Evolutionary conservation across 2,329 filamentous ascomycete genomes (phyloP).

Genomic region (Aspergillus tanneri): DNA sequence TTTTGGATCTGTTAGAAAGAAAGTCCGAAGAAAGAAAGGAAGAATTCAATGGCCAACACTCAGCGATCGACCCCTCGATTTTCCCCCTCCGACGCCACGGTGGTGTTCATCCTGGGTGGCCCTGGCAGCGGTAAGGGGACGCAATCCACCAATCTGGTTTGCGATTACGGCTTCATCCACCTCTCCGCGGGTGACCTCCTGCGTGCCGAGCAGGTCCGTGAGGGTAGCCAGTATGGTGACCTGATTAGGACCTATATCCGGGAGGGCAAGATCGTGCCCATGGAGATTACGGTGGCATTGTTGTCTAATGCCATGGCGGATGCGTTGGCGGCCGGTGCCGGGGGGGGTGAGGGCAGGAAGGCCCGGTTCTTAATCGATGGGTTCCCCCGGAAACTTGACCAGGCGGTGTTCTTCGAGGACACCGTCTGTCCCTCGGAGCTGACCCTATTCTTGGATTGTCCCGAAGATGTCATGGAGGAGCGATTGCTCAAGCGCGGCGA

Average conservation of each 20-base stretch:
- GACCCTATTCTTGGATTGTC: slow-evolving; percentile 92
- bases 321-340: slow-evolving; percentile 55
- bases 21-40: neutral
- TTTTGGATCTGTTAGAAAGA: too few relatives aligned
- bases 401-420: slow-evolving; percentile 90
- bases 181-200: slow-evolving; percentile 91
- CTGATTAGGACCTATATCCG: slow-evolving; percentile 93
- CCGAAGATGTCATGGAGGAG: slow-evolving; percentile 82
- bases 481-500: slow-evolving; percentile 84
- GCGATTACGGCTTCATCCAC: slow-evolving; percentile 87
- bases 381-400: slow-evolving; percentile 96
- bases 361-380: slow-evolving; percentile 75
- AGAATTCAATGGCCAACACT: slow-evolving; percentile 23
- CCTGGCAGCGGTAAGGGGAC: slow-evolving; percentile 96
- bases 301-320: slow-evolving; percentile 90
- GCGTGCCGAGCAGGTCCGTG: slow-evolving; percentile 86
- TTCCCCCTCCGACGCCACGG: slow-evolving; percentile 75
- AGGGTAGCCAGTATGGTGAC: slow-evolving; percentile 82
- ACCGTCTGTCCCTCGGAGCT: slow-evolving; percentile 79
- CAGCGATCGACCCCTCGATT: slow-evolving; percentile 67
- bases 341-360: slow-evolving; percentile 44
- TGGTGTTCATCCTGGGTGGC: slow-evolving; percentile 93
- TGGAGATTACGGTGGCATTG: slow-evolving; percentile 93
- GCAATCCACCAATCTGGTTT: slow-evolving; percentile 84
- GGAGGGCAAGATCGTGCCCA: slow-evolving; percentile 94